A percentile compares a stretch with the other conserved stretches of the same genome.
Evolutionary conservation across 164 flowering plant genomes (phyloP).

Genomic region (Nymphaea colorata): DNA sequence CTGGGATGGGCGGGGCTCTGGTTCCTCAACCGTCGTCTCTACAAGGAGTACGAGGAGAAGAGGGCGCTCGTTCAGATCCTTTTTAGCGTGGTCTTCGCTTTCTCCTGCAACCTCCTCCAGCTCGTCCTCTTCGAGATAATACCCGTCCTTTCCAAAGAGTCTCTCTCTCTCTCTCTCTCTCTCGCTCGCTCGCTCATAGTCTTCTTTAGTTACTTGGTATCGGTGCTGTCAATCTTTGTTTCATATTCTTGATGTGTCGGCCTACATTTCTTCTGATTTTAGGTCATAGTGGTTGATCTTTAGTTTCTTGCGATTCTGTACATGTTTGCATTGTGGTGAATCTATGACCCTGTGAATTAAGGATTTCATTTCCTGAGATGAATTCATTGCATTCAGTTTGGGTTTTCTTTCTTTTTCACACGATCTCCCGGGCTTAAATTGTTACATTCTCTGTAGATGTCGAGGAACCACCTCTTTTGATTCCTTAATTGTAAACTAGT

Average conservation of each 20-base stretch:
- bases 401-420: neutral
- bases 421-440: too few species aligned
- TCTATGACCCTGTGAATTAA: neutral
- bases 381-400: neutral
- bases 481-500: too few species aligned
- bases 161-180: conserved; percentile 2
- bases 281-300: too few species aligned
- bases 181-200: neutral
- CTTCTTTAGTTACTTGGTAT: neutral
- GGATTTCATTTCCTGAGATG: neutral
- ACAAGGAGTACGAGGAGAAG: conserved; percentile 97
- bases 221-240: neutral
- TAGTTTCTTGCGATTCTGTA: too few species aligned
- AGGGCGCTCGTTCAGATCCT: conserved; percentile 83
- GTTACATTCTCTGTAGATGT: too few species aligned
- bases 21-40: conserved; percentile 78
- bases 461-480: too few species aligned
- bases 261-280: too few species aligned
- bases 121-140: conserved; percentile 96
- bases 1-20: conserved; percentile 89
- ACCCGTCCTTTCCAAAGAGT: conserved; percentile 89
- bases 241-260: too few species aligned
- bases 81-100: conserved; percentile 92
- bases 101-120: conserved; percentile 90
- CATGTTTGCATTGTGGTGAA: too few species aligned